Base-by-base conservation (phyloP, 2,329 filamentous ascomycete genomes). In the Arthroderma sp. region DNA sequence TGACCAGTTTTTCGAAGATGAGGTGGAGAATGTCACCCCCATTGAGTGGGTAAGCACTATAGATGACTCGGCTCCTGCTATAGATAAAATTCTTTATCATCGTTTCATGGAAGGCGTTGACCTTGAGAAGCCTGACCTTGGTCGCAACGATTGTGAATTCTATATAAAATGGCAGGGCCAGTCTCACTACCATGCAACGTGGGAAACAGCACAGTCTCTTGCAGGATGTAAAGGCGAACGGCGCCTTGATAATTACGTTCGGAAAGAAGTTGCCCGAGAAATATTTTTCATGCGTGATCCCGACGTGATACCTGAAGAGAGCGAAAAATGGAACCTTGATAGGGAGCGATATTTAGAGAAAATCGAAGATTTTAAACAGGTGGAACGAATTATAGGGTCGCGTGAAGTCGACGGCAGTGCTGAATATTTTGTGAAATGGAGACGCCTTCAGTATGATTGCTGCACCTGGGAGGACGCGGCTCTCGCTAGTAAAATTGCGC, bases 341-440 rank as follows among this genome's bases (percentile, higher is more conserved):
- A 83, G 87, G 42, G 91, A 98, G 66, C 80, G 87, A 47, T 84
- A 91, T 51, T 78, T 87, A 47, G 88, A 96, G 61, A 83, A 86
- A 2, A 75, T 93, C 42, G 82, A 84, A 51, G 88, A 96, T 58
- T 94, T 86, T 64, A 91, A 85, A 50, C 82, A 91, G 54, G 87
- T 95, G 30, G 91, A 98, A 63, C 80, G 91, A 55, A 82, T 98
- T 47, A 94, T 98, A 55, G 84, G 85, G 44, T 77, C 82, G 47
- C 80, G 84, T 50, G 78, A 86, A 47, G 83, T 82, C 27, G 86
- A 91, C 9, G 82, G 84, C 6, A 86, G 80, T 40, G 77, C 77
- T 0, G 86, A 96, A 61, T 98, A 98, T 63, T 86, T 81, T 52
- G 83, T 96, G 64, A 98, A 98, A 68, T 98, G 91, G 87, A 94